Conservation (phyloP, 192 early-diverging fungal species). For the Allomyces arbusculus region DNA sequence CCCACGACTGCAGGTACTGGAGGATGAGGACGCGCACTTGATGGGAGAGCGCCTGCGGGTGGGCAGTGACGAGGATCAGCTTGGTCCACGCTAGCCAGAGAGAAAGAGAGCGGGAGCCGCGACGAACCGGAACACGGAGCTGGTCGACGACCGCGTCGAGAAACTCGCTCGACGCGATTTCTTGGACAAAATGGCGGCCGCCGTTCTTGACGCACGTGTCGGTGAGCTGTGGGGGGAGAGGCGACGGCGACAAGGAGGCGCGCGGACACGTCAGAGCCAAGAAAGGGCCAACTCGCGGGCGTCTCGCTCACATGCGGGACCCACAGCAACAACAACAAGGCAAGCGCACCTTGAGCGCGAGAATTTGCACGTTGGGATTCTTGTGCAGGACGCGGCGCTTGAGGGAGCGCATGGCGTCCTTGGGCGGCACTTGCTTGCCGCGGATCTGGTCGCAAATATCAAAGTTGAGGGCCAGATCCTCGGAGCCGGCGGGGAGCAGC, state of each 20-base stretch:
- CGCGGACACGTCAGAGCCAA: not conserved
- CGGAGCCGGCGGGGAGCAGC: conserved; percentile 61
- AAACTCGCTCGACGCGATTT: conserved; percentile 76
- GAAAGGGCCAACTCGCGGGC: not conserved
- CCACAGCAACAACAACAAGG: no score
- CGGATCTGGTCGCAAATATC: conserved; percentile 90
- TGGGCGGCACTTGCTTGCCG: conserved; percentile 55
- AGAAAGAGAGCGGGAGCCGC: not conserved
- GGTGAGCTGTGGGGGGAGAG: conserved; percentile 27
- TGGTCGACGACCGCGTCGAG: conserved; percentile 6
- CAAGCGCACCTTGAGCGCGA: conserved; percentile 41
- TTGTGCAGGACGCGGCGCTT: conserved; percentile 61
- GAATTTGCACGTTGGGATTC: conserved; percentile 87
- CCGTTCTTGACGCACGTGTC: conserved; percentile 94
- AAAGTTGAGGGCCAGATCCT: conserved; percentile 59
- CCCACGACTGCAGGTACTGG: conserved; percentile 76
- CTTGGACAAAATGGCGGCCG: conserved; percentile 62
- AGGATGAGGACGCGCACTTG: conserved; percentile 62
- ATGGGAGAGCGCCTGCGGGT: conserved; percentile 20
- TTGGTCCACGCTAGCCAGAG: not conserved
- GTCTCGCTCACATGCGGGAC: no score
- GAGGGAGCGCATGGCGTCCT: conserved; percentile 50
- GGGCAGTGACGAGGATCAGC: not conserved
- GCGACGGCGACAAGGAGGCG: not conserved
- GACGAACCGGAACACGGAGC: not conserved